Evolutionary conservation across 768 basidiomycete species (phyloP), one percentile per base, ranked within the genome.

Genomic region (Phaeotremella skinneri): DNA sequence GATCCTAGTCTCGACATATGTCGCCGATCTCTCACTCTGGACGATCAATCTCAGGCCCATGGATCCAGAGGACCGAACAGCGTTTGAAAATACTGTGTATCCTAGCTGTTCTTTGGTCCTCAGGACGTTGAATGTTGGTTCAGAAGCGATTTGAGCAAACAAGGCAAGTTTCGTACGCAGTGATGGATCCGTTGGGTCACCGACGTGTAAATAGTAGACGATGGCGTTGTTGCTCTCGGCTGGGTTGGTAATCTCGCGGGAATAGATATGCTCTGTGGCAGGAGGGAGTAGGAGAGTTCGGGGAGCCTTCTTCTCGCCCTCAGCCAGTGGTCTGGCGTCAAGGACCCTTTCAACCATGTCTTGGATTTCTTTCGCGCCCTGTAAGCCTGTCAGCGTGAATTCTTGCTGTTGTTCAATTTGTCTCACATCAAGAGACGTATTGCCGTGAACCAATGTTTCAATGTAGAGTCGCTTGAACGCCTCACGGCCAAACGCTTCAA

Each of bases 31-130:
- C 78, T 97, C 92, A 72, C 88, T 90, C 79, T 99, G 96, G 29
- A 98, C 83, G 5, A 91, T 80, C 53, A 98, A 83, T 42, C 89
- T 84, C 61, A 92, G 78, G 5, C 92, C 91, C 61, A 84, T 82
- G 61, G 87, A 83, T 45, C 83, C 85, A 2, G 83, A 80, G n/a
- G 88, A 87, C 41, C 82, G 72, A 42, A 87, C 75, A 9, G 68
- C 45, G 7, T 66, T 64, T 20, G 62, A 62, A 7, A 81, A 83
- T 32, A 96, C 93, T 42, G 96, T 82, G 75, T 99, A 99, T 4
- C 96, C 96, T 1, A 99, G 82, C 76, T 99, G 96, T 72, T 98
- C 91, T 73, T 90, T 86, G 2, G 93, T 97, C 27, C 96, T 86
- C 29, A 99, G 83, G 23, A 86, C 80, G 72, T 94, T 86, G 78